A percentile compares a stretch with the other conserved stretches of the same genome.
These are phyloP conservation scores for Sporothrix mexicana DNA, from an alignment of 2,329 filamentous ascomycete genomes.

Conservation along the genomic window DNA sequence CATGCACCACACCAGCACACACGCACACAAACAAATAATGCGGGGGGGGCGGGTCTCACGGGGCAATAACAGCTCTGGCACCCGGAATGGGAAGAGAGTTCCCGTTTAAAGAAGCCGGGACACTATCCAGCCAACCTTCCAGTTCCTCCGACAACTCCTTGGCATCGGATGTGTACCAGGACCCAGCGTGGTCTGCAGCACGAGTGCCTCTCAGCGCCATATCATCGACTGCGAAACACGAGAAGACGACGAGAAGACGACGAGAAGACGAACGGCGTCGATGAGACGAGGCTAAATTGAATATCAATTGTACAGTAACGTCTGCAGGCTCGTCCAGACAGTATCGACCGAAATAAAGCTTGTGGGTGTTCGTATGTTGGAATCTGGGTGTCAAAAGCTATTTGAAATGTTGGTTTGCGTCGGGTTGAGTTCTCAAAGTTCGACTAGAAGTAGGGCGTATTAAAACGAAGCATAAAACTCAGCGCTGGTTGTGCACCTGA, in stretches of 20 bases:
- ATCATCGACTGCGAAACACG: background rate
- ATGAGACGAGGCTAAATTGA: background rate
- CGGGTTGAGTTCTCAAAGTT: no score
- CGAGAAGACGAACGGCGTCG: background rate
- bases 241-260: background rate
- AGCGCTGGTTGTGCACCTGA: no score
- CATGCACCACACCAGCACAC: background rate
- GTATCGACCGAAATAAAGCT: no score
- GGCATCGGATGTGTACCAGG: conserved; percentile 78
- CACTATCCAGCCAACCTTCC: conserved; percentile 73
- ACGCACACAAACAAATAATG: conserved; percentile 35
- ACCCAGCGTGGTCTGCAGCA: conserved; percentile 69
- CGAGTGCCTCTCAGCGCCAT: conserved; percentile 37
- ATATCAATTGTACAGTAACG: no score
- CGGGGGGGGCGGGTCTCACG: conserved; percentile 62
- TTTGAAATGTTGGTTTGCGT: no score
- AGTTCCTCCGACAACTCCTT: conserved; percentile 70
- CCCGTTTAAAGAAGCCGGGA: conserved; percentile 69
- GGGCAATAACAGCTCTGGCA: conserved; percentile 87
- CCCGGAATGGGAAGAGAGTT: conserved; percentile 69
- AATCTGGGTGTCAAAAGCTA: no score
- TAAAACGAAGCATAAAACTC: no score
- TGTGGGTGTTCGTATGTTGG: no score
- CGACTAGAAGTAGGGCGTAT: no score
- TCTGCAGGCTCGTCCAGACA: no score